phyloP scores from a whole-genome alignment of 169 alveolate genomes.

The Amoebophrya sp. region DNA sequence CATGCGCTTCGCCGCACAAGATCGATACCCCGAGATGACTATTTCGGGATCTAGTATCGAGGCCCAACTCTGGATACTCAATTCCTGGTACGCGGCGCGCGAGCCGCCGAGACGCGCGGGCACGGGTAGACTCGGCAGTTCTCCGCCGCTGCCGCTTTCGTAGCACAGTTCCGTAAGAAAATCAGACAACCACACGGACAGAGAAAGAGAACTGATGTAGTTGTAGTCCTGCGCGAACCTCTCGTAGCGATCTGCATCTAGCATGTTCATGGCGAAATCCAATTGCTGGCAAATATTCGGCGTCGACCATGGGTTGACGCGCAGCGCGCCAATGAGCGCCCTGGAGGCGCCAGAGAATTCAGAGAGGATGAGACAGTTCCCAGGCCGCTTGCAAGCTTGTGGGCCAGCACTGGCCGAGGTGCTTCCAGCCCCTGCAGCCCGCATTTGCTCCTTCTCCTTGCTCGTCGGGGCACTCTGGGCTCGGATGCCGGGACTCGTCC shows the following conservation, averaged over 20 bases:
- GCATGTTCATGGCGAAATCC: not conserved
- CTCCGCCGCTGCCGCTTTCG: not conserved
- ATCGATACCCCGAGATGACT: not conserved
- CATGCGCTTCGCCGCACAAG: not conserved
- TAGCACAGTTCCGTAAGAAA: not conserved
- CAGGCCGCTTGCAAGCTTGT: not conserved
- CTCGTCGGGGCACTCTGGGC: not conserved
- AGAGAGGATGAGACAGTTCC: constrained; percentile 48
- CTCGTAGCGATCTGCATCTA: not conserved
- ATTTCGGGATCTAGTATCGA: not conserved
- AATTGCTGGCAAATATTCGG: not conserved
- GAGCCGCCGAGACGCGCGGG: not conserved
- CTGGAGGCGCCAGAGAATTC: constrained; percentile 61
- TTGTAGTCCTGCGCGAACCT: not conserved
- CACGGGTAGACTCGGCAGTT: not conserved
- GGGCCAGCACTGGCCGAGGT: constrained; percentile 23
- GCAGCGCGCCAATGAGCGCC: constrained; percentile 56
- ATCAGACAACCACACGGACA: not conserved
- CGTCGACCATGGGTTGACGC: constrained; percentile 59
- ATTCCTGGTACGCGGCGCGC: not conserved
- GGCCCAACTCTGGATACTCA: not conserved
- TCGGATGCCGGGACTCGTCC: not conserved
- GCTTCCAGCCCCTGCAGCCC: not conserved
- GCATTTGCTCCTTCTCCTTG: not conserved
- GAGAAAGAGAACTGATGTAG: not conserved